Evolutionary conservation across 139 green algal species (phyloP), one percentile per base, ranked within the genome.

Genomic region (Chlorella sp.): DNA sequence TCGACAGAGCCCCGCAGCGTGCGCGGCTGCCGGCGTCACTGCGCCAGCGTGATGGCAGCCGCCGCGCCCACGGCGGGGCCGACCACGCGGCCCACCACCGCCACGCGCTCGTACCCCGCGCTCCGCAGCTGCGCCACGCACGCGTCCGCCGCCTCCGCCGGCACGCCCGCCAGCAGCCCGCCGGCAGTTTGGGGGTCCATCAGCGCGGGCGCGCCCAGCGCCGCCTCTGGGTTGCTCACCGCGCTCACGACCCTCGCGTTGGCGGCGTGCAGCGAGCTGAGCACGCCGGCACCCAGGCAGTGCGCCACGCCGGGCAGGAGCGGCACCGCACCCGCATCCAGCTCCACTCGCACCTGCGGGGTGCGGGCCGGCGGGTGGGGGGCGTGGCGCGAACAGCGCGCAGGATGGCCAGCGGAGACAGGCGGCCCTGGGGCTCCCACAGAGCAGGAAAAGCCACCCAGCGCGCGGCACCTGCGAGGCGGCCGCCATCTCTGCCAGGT

Each of bases 121-220:
- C 25, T 19, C 14, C 70, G 58, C 25, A 96, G 82, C 35, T 51
- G 67, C 25, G 76, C 48, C 9, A 93, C 21, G 64, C 85, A 93
- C 19, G 61, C 46, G 2, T 70, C 69, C 17, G 88, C 87, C 5
- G 31, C 17, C 0, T 81, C 67, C 1, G 51, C 38, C 6, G 90
- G 87, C n/a, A 97, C 67, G 1, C 77, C 76, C 8, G 85, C 88
- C 45, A 97, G 76, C 67, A 93, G 68, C 31, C 85, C 87, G 33
- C 88, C 90, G 53, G 27, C 78, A 79, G 93, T 98, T 78, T 97
- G 93, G 8, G 93, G 93, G 73, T 97, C 93, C 9, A 94, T 83
- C 15, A 96, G 48, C 36, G 1, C 53, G 8, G 14, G 68, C 12
- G 7, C 80, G 36, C 0, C 73, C 27, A 0, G 31, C 21, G 2